These are phyloP conservation scores for Epichloe elymi DNA, from an alignment of 2,329 filamentous ascomycete species.

Conservation along the genomic window DNA sequence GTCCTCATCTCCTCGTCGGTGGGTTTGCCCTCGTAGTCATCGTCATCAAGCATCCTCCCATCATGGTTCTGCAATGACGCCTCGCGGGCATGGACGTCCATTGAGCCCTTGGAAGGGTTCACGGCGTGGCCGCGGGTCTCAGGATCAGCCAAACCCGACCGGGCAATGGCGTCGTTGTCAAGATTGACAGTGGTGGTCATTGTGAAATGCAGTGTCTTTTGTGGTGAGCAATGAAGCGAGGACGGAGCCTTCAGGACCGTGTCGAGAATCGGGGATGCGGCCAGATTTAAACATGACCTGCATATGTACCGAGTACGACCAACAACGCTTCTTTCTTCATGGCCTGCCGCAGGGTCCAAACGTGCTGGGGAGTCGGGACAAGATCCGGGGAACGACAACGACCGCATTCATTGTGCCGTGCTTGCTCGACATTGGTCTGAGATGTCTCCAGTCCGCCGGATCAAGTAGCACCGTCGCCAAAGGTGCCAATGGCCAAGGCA, in stretches of 20 bases:
- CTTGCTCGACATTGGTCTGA: neutral
- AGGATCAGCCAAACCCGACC: constrained; percentile 18
- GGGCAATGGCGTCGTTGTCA: constrained; percentile 24
- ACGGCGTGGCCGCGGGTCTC: constrained; percentile 17
- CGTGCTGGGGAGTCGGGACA: neutral
- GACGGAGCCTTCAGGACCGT: no score
- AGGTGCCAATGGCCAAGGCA: no score
- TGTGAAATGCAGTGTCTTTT: constrained; percentile 2
- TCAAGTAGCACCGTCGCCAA: no score
- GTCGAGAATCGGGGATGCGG: no score
- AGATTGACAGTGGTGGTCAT: constrained; percentile 24
- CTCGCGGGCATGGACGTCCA: constrained; percentile 12
- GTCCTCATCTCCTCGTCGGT: constrained; percentile 49
- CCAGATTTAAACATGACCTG: no score
- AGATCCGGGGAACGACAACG: neutral
- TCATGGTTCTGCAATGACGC: constrained; percentile 8
- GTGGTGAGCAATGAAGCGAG: no score
- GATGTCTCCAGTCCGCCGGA: no score
- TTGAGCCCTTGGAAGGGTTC: constrained; percentile 15
- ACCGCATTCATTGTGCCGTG: neutral
- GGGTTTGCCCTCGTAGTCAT: constrained; percentile 28
- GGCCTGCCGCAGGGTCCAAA: no score
- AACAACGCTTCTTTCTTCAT: no score
- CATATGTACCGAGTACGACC: no score
- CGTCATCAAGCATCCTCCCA: constrained; percentile 12